These are phyloP conservation scores for Syzygium aqueum DNA, from an alignment of 345 rosid genomes.

Conservation along the genomic window DNA sequence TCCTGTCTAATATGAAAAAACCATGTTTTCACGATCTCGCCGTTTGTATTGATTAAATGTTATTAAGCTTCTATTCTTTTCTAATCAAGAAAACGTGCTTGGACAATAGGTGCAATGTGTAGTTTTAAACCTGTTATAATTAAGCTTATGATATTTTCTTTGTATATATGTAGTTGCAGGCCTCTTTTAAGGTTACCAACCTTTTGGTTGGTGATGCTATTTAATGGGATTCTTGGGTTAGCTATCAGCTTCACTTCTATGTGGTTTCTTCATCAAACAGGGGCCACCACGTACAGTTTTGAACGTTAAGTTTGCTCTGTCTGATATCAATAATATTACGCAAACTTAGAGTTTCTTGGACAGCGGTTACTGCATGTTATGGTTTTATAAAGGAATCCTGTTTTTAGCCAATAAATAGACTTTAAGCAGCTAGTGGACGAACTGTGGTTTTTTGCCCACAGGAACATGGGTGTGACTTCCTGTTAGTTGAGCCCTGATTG, in stretches of 20 bases:
- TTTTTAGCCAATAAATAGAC: neutral
- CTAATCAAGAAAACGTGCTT: neutral
- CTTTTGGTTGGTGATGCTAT: slow-evolving; percentile 85
- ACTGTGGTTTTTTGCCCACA: neutral
- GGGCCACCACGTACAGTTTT: slow-evolving; percentile 96
- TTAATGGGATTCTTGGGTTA: slow-evolving; percentile 88
- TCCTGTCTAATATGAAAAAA: neutral
- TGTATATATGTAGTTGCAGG: slow-evolving; percentile 20
- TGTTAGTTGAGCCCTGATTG: neutral
- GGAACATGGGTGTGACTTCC: neutral
- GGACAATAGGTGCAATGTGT: neutral
- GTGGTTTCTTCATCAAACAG: slow-evolving; percentile 99
- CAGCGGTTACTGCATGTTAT: neutral
- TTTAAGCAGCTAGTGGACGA: neutral
- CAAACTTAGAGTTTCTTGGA: neutral
- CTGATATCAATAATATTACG: neutral
- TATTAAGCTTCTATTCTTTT: neutral
- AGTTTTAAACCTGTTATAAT: neutral
- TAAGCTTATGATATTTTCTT: neutral
- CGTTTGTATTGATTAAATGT: neutral
- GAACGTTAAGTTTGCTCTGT: neutral
- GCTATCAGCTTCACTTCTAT: slow-evolving; percentile 97
- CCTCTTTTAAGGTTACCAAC: slow-evolving; percentile 72
- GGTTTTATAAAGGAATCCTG: neutral
- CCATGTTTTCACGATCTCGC: neutral